Conservation (phyloP, 768 basidiomycete genomes). For the Ramaria rubella region DNA sequence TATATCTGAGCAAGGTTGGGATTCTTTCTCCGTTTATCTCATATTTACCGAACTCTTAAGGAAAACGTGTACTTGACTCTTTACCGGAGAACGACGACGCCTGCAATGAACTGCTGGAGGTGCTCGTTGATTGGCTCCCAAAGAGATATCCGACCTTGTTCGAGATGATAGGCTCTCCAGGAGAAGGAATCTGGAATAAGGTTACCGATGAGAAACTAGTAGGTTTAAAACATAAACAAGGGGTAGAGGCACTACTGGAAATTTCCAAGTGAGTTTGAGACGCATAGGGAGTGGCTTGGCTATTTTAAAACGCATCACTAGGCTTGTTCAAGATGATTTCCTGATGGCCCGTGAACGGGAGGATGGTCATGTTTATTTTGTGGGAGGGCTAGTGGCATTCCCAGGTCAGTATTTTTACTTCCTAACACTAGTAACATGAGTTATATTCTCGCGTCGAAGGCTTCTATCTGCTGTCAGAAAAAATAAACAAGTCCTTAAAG, state of each 20-base stretch:
- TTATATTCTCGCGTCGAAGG: constrained; percentile 15
- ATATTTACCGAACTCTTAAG: constrained; percentile 12
- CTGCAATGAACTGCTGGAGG: constrained; percentile 47
- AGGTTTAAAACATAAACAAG: constrained; percentile 11
- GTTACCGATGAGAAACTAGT: constrained; percentile 21
- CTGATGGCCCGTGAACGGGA: constrained; percentile 29
- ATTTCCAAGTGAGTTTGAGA: constrained; percentile 19
- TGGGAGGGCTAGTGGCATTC: constrained; percentile 29
- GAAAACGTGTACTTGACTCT: constrained; percentile 36
- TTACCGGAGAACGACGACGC: constrained; percentile 44
- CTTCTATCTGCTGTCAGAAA: constrained; percentile 28
- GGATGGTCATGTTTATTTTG: constrained; percentile 31
- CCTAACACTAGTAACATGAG: neutral
- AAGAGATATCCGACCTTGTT: constrained; percentile 52
- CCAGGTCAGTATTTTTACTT: constrained; percentile 18
- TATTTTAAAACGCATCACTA: constrained; percentile 6
- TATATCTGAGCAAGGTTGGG: constrained; percentile 22
- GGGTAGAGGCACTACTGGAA: constrained; percentile 24
- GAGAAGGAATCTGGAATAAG: constrained; percentile 24
- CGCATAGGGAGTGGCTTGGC: neutral
- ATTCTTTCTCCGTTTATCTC: neutral
- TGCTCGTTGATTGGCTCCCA: constrained; percentile 51
- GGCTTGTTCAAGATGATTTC: constrained; percentile 31
- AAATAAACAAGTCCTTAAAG: constrained; percentile 25
- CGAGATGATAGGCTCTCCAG: constrained; percentile 15